phyloP scores from a whole-genome alignment of 805 yeast genomes.

The Lipomyces japonicus region DNA sequence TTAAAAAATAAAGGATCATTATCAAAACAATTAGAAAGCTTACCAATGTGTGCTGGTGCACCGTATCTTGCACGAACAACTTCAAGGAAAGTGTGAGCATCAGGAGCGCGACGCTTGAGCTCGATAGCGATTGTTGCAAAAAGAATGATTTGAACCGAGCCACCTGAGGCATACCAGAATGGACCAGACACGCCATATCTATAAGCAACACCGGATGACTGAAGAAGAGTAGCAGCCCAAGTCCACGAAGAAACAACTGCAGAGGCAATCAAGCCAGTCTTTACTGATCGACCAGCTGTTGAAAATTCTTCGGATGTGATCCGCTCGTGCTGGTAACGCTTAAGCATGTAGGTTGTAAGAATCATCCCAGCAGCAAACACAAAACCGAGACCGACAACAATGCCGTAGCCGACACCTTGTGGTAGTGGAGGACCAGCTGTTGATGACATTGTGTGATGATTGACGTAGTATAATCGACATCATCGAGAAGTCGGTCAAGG shows the following conservation, averaged over 20 bases:
- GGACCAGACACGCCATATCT: conserved; percentile 71
- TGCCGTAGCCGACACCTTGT: too few species aligned
- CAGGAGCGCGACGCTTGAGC: conserved; percentile 84
- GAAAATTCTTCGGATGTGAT: conserved; percentile 92
- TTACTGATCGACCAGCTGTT: conserved; percentile 87
- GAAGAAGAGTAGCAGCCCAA: conserved; percentile 77
- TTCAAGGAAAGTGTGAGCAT: conserved; percentile 87
- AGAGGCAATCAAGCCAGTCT: conserved; percentile 77
- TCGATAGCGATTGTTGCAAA: conserved; percentile 86
- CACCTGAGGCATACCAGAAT: conserved; percentile 85
- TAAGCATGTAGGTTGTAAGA: conserved; percentile 30
- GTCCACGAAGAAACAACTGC: conserved; percentile 96
- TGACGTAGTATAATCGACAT: too few species aligned
- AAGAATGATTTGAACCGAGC: conserved; percentile 78
- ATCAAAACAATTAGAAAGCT: background rate
- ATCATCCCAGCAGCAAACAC: conserved; percentile 48
- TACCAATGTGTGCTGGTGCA: conserved; percentile 53
- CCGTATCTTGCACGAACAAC: conserved; percentile 81
- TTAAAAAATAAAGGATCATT: background rate
- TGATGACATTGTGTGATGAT: too few species aligned
- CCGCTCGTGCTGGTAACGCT: conserved; percentile 75
- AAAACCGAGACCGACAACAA: conserved; percentile 75
- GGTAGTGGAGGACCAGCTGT: too few species aligned
- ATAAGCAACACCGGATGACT: conserved; percentile 76
- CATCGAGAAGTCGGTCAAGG: too few species aligned